Evolutionary conservation across 306 rosid genomes (phyloP), one percentile per base, ranked within the genome.

Genomic region (Castanopsis chinensis): DNA sequence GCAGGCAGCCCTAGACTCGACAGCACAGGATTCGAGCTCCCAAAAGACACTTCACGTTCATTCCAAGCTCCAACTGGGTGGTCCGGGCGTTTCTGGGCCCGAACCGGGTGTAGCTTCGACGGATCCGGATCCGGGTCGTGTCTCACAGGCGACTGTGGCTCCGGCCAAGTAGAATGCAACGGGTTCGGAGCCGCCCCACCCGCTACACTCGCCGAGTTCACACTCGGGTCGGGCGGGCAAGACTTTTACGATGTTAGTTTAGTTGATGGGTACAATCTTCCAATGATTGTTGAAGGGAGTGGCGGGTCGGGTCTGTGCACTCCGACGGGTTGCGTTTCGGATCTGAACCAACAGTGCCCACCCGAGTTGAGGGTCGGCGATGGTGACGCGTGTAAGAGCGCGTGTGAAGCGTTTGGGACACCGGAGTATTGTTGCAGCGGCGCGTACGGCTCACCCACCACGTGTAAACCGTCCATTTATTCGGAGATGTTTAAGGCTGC

Each of bases 51-150:
- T 37, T 85, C 93, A 0, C 91, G 99, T 30, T 51, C 96, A 1
- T 85, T 95, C 52, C 89, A 83, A 65, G 96, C 99, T 0, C 96
- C 99, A 5, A 89, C 99, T 4, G 99, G 98, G 71, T 95, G 99
- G 99, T 95, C 99, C 64, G 99, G 99, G 2, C 91, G 99, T 0
- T 95, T 95, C 90, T 95, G 99, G 99, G 99, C 76, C 3, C 84
- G 99, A 68, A 92, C 98, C 5, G 90, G 87, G 30, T 95, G 98
- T 76, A 85, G 65, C 6, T 95, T 95, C 82, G 96, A 89, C 80
- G 91, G 89, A 76, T 92, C 97, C 77, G 90, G 88, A 0, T 33
- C 90, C 23, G 98, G 97, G 0, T 89, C 96, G 0, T 95, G 99
- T n/a, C 71, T 75, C 70, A 95, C 99, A 25, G 99, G 87, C 3